These are phyloP conservation scores for Monosporascus sp. DNA, from an alignment of 2,329 filamentous ascomycete genomes.

Conservation along the genomic window DNA sequence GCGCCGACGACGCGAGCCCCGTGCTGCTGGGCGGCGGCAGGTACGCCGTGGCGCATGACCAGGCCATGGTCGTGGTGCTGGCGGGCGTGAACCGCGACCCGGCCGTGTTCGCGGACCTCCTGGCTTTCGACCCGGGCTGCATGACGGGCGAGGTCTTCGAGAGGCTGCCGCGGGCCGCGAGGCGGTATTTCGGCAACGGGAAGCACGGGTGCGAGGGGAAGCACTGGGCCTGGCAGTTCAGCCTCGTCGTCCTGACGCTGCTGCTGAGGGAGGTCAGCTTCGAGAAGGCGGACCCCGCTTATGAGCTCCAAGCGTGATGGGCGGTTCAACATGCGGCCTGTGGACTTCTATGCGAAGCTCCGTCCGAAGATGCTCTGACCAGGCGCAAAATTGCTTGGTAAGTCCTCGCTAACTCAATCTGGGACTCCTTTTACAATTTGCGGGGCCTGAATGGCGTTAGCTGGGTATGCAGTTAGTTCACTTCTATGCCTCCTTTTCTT, in stretches of 20 bases:
- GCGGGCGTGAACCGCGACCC: too few species aligned
- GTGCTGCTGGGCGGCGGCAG: too few species aligned
- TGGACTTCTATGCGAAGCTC: conserved; percentile 38
- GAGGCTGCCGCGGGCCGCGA: conserved; percentile 36
- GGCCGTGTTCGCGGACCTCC: too few species aligned
- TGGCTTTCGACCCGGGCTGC: conserved; percentile 31
- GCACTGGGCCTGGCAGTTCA: conserved; percentile 44
- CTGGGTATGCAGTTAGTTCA: too few species aligned
- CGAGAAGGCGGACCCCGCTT: conserved; percentile 33
- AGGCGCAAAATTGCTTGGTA: neutral
- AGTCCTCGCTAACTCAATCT: too few species aligned
- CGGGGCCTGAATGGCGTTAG: too few species aligned
- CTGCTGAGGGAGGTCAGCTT: conserved; percentile 41
- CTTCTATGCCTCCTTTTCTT: too few species aligned
- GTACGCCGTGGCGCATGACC: too few species aligned
- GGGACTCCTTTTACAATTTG: too few species aligned
- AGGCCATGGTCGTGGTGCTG: too few species aligned
- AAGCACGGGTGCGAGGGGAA: conserved; percentile 47
- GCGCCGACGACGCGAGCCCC: too few species aligned
- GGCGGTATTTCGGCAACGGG: conserved; percentile 48
- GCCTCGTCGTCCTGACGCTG: conserved; percentile 34
- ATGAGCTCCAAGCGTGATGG: conserved; percentile 40
- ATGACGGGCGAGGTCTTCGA: conserved; percentile 43
- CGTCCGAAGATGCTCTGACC: conserved; percentile 26
- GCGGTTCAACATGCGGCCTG: conserved; percentile 47